Evolutionary conservation across 164 flowering plant genomes (phyloP).

Genomic region (Malania oleifera): DNA sequence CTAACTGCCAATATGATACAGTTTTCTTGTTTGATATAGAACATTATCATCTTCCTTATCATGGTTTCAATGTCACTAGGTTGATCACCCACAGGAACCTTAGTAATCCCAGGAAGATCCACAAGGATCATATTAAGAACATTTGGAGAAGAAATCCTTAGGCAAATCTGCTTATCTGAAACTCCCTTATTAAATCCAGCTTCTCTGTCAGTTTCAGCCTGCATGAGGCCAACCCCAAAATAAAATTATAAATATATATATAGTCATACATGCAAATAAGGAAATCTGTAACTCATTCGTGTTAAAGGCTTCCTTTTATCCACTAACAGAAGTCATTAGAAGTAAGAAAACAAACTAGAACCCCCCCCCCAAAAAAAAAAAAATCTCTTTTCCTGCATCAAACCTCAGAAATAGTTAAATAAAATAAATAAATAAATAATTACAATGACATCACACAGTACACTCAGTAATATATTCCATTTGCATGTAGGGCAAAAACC

Average conservation of each 20-base stretch:
- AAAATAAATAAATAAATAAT: no score
- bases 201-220: slow-evolving; percentile 55
- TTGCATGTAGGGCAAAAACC: no score
- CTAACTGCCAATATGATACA: slow-evolving; percentile 55
- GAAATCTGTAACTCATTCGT: no score
- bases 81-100: slow-evolving; percentile 60
- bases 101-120: slow-evolving; percentile 57
- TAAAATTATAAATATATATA: not conserved
- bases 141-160: slow-evolving; percentile 48
- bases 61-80: slow-evolving; percentile 48
- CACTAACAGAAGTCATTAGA: no score
- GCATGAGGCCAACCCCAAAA: not conserved
- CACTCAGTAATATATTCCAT: no score
- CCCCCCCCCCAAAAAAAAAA: no score
- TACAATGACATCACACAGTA: no score
- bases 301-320: no score
- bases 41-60: slow-evolving; percentile 47
- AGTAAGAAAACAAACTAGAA: no score
- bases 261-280: no score
- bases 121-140: slow-evolving; percentile 50
- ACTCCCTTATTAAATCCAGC: slow-evolving; percentile 53
- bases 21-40: slow-evolving; percentile 29
- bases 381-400: no score
- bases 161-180: slow-evolving; percentile 43
- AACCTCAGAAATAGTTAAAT: no score